Conservation (phyloP, 129 eudicot genomes). For the Logfia minima region DNA sequence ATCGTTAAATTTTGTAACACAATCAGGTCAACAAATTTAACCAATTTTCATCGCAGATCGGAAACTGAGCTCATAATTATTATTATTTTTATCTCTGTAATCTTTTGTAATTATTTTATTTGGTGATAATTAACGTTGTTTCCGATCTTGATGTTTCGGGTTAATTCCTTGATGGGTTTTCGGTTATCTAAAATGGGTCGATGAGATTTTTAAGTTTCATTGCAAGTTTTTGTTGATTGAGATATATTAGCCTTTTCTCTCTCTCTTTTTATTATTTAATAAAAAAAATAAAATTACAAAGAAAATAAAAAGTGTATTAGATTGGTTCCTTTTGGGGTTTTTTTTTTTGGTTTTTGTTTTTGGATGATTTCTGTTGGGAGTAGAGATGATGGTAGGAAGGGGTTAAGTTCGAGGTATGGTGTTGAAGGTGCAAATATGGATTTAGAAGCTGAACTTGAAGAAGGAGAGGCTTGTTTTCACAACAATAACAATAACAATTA, state of each 20-base stretch:
- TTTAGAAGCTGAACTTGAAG: slow-evolving; percentile 79
- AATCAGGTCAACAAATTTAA: background rate
- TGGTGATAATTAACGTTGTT: slow-evolving; percentile 34
- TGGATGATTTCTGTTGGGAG: slow-evolving; percentile 80
- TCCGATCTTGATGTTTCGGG: slow-evolving; percentile 53
- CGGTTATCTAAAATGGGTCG: slow-evolving; percentile 38
- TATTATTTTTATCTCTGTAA: background rate
- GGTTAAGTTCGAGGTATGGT: slow-evolving; percentile 62
- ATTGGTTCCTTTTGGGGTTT: slow-evolving; percentile 8
- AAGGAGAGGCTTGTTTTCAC: slow-evolving; percentile 81
- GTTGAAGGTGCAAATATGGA: slow-evolving; percentile 59
- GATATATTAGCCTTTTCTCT: slow-evolving; percentile 25
- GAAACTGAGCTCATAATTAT: slow-evolving; percentile 21
- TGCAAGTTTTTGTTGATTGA: slow-evolving; percentile 35
- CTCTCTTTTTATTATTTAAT: background rate
- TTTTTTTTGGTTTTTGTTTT: slow-evolving; percentile 26
- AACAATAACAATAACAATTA: slow-evolving; percentile 24
- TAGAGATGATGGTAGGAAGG: slow-evolving; percentile 86
- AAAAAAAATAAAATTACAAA: background rate
- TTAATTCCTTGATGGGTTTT: slow-evolving; percentile 39
- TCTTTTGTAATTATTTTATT: slow-evolving; percentile 20
- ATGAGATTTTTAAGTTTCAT: slow-evolving; percentile 41
- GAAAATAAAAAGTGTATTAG: slow-evolving; percentile 6
- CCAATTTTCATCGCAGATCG: slow-evolving; percentile 36
- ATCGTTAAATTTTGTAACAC: background rate